phyloP scores from a whole-genome alignment of 257 asterid genomes.

The Solanum lignicaule region DNA sequence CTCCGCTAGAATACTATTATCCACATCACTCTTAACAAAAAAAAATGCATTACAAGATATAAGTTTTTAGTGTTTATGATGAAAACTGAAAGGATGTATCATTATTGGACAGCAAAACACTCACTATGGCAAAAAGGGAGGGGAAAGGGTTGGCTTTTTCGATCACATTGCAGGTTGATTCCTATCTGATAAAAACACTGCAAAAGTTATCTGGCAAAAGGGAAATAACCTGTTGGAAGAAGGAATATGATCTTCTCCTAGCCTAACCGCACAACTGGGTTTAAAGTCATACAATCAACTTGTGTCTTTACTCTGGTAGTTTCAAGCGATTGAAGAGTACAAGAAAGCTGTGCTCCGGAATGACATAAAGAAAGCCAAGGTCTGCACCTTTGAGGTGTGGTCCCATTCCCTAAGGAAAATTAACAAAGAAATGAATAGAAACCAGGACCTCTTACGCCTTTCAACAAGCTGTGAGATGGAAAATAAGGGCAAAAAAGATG shows the following conservation, averaged over 20 bases:
- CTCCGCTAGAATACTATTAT: not conserved
- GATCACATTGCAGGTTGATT: not conserved
- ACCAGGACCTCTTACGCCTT: not conserved
- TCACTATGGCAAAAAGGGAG: not conserved
- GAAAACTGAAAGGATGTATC: not conserved
- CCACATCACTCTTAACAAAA: not conserved
- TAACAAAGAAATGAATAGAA: not conserved
- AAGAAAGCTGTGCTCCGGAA: slow-evolving; percentile 88
- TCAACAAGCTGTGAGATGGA: not conserved
- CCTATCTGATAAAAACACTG: not conserved
- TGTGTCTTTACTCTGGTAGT: slow-evolving; percentile 50
- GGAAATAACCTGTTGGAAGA: not conserved
- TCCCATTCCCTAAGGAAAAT: slow-evolving; percentile 54
- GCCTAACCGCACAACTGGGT: not conserved
- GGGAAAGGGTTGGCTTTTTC: not conserved
- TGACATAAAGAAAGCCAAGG: slow-evolving; percentile 80
- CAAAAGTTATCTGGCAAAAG: not conserved
- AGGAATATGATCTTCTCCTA: not conserved
- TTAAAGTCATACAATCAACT: not conserved
- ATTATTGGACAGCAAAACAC: not conserved
- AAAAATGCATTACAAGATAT: not conserved
- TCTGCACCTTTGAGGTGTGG: slow-evolving; percentile 84
- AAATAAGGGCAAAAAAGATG: not conserved
- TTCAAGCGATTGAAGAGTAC: slow-evolving; percentile 85
- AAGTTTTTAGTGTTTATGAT: not conserved